Evolutionary conservation across 208 protist genomes (phyloP).

Genomic region (Trichomonas tenax): DNA sequence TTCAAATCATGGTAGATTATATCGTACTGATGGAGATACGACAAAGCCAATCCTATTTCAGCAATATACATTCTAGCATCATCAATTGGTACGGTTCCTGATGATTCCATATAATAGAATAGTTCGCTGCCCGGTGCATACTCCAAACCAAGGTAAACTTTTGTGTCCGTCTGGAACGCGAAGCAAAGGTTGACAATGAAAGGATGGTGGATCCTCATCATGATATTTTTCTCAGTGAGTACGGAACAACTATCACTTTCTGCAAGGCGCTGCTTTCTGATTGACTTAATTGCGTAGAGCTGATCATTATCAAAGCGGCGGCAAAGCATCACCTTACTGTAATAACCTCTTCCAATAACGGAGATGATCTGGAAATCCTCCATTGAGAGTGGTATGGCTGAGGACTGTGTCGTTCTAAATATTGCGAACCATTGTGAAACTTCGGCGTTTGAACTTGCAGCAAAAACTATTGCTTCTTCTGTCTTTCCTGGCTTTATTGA

Average conservation of each 20-base stretch:
- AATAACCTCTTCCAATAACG: neutral
- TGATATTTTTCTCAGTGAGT: neutral
- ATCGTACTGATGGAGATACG: neutral
- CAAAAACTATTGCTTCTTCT: neutral
- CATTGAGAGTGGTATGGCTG: neutral
- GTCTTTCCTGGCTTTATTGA: neutral
- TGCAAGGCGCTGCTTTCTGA: neutral
- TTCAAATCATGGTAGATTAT: neutral
- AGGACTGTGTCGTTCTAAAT: neutral
- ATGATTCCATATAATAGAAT: neutral
- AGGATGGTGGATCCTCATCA: neutral
- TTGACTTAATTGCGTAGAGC: neutral
- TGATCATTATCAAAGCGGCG: neutral
- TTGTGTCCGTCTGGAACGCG: neutral
- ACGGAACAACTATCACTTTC: neutral
- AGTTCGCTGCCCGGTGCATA: neutral
- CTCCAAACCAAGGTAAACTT: neutral
- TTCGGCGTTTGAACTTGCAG: neutral
- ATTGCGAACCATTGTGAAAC: neutral
- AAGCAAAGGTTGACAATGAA: neutral
- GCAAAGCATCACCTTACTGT: neutral
- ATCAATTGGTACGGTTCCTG: neutral
- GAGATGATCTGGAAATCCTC: neutral
- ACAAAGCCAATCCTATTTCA: neutral
- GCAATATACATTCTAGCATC: neutral